Conservation (phyloP, 2,329 filamentous ascomycete genomes). For the Drechslerella coelobrocha region DNA sequence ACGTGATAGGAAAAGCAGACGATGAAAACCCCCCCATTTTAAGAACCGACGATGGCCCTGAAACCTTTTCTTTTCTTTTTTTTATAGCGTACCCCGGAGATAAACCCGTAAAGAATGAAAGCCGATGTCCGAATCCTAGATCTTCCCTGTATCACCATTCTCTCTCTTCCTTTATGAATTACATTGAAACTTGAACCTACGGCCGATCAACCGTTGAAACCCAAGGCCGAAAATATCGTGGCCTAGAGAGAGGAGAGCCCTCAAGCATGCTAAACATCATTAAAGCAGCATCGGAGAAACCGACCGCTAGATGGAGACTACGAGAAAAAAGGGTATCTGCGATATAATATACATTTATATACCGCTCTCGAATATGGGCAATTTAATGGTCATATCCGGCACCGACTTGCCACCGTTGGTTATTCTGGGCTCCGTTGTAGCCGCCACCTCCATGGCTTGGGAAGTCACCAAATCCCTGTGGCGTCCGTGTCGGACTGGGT, state of each 20-base stretch:
- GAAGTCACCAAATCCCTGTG: slow-evolving; percentile 49
- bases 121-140: slow-evolving; percentile 29
- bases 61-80: slow-evolving; percentile 24
- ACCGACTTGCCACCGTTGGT: slow-evolving; percentile 63
- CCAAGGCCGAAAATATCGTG: slow-evolving; percentile 21
- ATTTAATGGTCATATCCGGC: slow-evolving; percentile 64
- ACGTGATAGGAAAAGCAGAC: slow-evolving; percentile 30
- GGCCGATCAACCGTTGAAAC: slow-evolving; percentile 9
- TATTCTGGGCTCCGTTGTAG: slow-evolving; percentile 59
- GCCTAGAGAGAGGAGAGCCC: slow-evolving; percentile 16
- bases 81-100: slow-evolving; percentile 33
- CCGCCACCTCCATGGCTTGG: slow-evolving; percentile 53
- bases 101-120: slow-evolving; percentile 34
- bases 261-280: slow-evolving; percentile 47
- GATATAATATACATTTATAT: slow-evolving; percentile 8
- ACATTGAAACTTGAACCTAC: slow-evolving; percentile 31
- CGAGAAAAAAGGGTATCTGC: slow-evolving; percentile 9
- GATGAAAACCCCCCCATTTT: slow-evolving; percentile 34
- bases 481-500: slow-evolving; percentile 41
- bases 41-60: slow-evolving; percentile 28
- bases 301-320: slow-evolving; percentile 19
- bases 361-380: slow-evolving; percentile 7
- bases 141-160: slow-evolving; percentile 30
- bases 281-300: slow-evolving; percentile 21
- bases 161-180: slow-evolving; percentile 42